Evolutionary conservation across 2,329 filamentous ascomycete species (phyloP), one percentile per base, ranked within the genome.

Genomic region (Didymella pomorum): DNA sequence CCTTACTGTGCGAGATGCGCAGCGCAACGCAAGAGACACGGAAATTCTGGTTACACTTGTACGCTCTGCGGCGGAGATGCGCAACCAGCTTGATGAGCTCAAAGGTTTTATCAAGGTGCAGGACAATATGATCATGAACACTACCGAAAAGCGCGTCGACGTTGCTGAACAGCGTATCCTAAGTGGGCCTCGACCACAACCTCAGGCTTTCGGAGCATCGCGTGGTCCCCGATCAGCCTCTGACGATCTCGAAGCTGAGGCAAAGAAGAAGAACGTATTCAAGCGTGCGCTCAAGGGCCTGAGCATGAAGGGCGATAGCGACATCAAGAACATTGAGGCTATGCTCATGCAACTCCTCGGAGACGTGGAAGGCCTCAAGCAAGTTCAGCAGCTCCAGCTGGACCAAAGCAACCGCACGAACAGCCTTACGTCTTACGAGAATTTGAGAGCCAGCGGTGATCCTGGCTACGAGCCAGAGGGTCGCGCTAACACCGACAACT

Each of bases 11-110:
- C 90, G 95, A 33, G 95, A 99, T 79, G 95, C 94, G 39, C 94
- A 98, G 79, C 89, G 95, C 59, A 98, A 95, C 78, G 95, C 95
- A 44, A 87, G 95, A 43, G 95, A 99, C 71, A 98, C 95, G 0
- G 95, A 99, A 78, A 97, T 99, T 54, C 82, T 99, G 18, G 92
- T 97, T 45, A 94, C 95, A 0, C 86, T 99, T 29, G 95, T 99
- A 61, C 89, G 94, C 59, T 93, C 93, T 53, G 94, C 95, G 4
- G 89, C 95, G 12, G 95, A 99, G 78, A 98, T 98, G 93, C 92
- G 94, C 64, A 96, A 91, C 67, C 96, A 92, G 0, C 96, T 98
- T 73, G 92, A 96, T 65, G 93, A 97, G 69, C 91, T 99, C 84
- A 97, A 95, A 82, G 90, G 89, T 64, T 89, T 96, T 71, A 90